Percentiles rank a stretch among this genome's conserved stretches.
phyloP scores from a whole-genome alignment of 129 eudicot species.

The Dittrichia graveolens region DNA sequence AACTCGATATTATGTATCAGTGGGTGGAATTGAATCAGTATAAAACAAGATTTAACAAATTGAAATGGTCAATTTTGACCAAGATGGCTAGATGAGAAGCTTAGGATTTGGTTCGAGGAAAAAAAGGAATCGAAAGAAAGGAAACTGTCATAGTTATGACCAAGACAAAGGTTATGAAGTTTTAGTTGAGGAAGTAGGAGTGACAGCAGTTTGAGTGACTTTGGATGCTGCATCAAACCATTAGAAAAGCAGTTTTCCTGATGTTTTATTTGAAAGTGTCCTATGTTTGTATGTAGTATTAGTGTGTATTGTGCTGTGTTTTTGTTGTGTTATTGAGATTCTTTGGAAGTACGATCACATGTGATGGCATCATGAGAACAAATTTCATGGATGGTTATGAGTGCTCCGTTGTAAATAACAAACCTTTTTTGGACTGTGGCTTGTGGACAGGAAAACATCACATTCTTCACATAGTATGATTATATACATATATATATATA shows the following conservation, averaged over 20 bases:
- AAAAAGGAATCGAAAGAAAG: slow-evolving; percentile 2
- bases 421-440: slow-evolving; percentile 28
- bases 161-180: slow-evolving; percentile 14
- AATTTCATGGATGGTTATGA: slow-evolving; percentile 5
- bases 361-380: slow-evolving; percentile 32
- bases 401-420: slow-evolving; percentile 24
- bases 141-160: slow-evolving; percentile 29
- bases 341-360: slow-evolving; percentile 29
- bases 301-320: background rate
- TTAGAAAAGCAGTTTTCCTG: slow-evolving; percentile 12
- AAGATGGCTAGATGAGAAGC: background rate
- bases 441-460: slow-evolving; percentile 29
- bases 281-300: background rate
- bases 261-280: slow-evolving; percentile 5
- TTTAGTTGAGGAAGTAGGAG: slow-evolving; percentile 33
- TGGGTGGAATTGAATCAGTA: background rate
- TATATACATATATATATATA: background rate
- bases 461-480: slow-evolving; percentile 27
- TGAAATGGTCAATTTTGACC: slow-evolving; percentile 14
- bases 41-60: background rate
- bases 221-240: slow-evolving; percentile 25
- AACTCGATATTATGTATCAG: background rate
- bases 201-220: slow-evolving; percentile 17
- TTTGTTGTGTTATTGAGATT: slow-evolving; percentile 32
- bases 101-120: slow-evolving; percentile 2